Base-by-base conservation (phyloP, 345 rosid species). In the Theobroma cacao region DNA sequence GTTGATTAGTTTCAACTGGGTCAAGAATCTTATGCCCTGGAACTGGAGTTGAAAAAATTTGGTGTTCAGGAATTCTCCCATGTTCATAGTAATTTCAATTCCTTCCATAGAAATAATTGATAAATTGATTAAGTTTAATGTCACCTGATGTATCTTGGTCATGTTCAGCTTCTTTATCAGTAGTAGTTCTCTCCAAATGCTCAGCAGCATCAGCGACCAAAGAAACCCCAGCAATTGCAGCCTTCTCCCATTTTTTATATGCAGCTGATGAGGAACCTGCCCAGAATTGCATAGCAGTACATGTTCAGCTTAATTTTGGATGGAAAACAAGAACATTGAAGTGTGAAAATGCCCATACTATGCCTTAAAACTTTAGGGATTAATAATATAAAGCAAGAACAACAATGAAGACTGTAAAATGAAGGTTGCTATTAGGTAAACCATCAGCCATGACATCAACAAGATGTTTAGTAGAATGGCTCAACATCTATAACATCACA, bases 181-280 rank as follows among this genome's bases (percentile, higher is more conserved):
- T 81, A 62, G 88, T 80, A 34, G 90, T 78, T 78, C 91, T 91
- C 84, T 97, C 98, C 83, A 97, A 84, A 86, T 97, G 99, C 84
- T 92, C 99, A 78, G 99, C 98, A 82, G 99, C 99, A 82, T 94
- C 98, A 76, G 99, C 99, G 83, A 94, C 99, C 87, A 97, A 86
- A 72, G 99, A 94, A 86, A 94, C 99, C 75, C 99, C 99, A 82
- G 97, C 98, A 75, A 91, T 94, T 48, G 98, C 99, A 82, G 98
- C 98, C 85, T 90, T 89, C 89, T 97, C 99, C 99, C 99, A 97
- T 80, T 90, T 94, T 80, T 83, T 91, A 78, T 90, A 97, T 72
- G 95, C 94, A 75, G 90, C 88, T 77, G 95, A 82, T 26, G 89
- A 86, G 79, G 78, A 77, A 82, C 86, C 88, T 83, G 81, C 77